Base-by-base conservation (phyloP, 2,329 filamentous ascomycete genomes). In the Chaetothyriales sp. region DNA sequence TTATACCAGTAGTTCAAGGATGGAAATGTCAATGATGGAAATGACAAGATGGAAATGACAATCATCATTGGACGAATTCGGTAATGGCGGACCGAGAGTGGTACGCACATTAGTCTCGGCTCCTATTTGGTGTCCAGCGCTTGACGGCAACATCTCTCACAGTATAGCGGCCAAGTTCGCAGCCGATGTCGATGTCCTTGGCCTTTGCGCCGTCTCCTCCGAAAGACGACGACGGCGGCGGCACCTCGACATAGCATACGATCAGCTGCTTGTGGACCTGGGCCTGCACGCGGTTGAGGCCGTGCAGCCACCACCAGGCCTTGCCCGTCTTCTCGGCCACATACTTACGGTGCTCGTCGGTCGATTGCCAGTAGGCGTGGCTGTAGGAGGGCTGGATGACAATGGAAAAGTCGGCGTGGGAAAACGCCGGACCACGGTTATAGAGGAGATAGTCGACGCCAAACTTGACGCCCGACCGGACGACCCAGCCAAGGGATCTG, bases 401-500 rank as follows among this genome's bases (percentile, higher is more conserved):
- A 44, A 95, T 71, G 0, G 87, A 89, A 64, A 95, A 98, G 64
- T 97, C 89, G 19, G 92, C 92, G 64, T 98, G 92, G 19, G 88
- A 82, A 66, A 98, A 97, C 0, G 92, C 90, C 0, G 92, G 92
- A 0, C 92, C 92, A 18, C 89, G 83, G 52, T 88, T 83, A 69
- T 98, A 98, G 6, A 98, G 77, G n/a, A 98, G 73, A 73, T 87
- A 95, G 67, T 98, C 92, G 8, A 89, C 86, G 19, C 86, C 87
- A 61, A 98, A 98, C 64, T 98, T 98, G 65, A 94, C 83, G 37
- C 92, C 94, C 4, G 86, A 82, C 13, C 94, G 83, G 0, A 94
- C 85, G 1, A 95, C 87, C 90, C 92, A 98, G 20, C 92, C 92
- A 0, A 97, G 75, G 0, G 89, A 94, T 40, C 92, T 84, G 70